Percentiles rank a stretch among this genome's conserved stretches.
These are phyloP conservation scores for Cornus florida DNA, from an alignment of 148 eudicot genomes.

Conservation along the genomic window DNA sequence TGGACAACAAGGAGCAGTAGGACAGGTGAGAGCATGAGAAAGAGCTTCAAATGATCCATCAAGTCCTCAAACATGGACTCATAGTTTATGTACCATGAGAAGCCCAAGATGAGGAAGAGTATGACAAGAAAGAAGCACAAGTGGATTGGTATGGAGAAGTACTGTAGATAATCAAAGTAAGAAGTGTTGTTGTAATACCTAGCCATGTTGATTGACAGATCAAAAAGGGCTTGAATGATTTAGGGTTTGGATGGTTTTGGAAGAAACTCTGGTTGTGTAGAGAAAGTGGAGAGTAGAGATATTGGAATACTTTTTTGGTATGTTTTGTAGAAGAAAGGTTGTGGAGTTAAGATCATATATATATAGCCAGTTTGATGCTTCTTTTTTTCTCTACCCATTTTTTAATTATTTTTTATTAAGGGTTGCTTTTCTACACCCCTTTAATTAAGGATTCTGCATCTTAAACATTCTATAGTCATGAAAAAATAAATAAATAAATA, in stretches of 20 bases:
- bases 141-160: conserved; percentile 48
- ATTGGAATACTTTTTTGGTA: neutral
- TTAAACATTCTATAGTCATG: neutral
- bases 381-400: neutral
- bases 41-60: conserved; percentile 47
- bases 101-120: conserved; percentile 38
- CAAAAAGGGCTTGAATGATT: neutral
- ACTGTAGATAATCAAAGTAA: conserved; percentile 44
- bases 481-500: no score
- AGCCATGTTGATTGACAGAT: conserved; percentile 35
- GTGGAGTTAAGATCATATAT: neutral
- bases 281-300: neutral
- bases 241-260: neutral
- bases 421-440: no score
- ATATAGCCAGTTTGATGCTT: neutral
- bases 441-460: neutral
- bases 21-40: conserved; percentile 54
- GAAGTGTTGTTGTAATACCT: conserved; percentile 47
- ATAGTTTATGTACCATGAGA: conserved; percentile 70
- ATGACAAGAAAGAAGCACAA: conserved; percentile 49
- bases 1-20: conserved; percentile 54
- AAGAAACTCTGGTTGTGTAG: neutral
- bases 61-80: conserved; percentile 49
- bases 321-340: neutral
- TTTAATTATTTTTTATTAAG: no score